Evolutionary conservation across 2,329 filamentous ascomycete species (phyloP).

Genomic region (Diplodia sapinea): DNA sequence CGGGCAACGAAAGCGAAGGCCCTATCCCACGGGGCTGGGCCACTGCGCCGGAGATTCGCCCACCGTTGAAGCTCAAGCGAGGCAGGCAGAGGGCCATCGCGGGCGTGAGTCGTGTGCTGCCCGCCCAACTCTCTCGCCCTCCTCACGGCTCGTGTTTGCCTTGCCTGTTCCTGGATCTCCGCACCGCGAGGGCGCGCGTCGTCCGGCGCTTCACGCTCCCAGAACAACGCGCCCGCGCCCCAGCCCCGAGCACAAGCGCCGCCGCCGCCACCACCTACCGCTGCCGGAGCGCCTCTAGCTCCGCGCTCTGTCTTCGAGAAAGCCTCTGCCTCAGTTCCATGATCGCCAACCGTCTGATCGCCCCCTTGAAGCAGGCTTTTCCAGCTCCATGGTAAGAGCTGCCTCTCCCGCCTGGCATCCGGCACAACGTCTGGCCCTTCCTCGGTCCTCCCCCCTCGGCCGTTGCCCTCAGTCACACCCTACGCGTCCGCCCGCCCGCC

Average conservation of each 20-base stretch:
- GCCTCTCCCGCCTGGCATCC: slow-evolving; percentile 29
- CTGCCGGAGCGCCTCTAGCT: slow-evolving; percentile 27
- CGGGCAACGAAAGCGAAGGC: slow-evolving; percentile 22
- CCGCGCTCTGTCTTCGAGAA: slow-evolving; percentile 25
- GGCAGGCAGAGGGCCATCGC: slow-evolving; percentile 14
- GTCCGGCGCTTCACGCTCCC: slow-evolving; percentile 28
- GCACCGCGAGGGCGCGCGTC: slow-evolving; percentile 21
- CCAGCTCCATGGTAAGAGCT: slow-evolving; percentile 32
- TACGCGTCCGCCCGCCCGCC: slow-evolving; percentile 25
- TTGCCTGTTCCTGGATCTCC: slow-evolving; percentile 29
- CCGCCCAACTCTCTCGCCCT: slow-evolving; percentile 23
- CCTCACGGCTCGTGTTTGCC: slow-evolving; percentile 19
- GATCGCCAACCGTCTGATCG: slow-evolving; percentile 31
- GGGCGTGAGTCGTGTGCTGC: slow-evolving; percentile 25
- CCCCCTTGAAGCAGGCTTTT: slow-evolving; percentile 31
- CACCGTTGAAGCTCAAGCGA: slow-evolving; percentile 25
- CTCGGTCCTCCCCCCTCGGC: slow-evolving; percentile 31
- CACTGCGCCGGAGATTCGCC: slow-evolving; percentile 16
- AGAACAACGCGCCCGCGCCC: slow-evolving; percentile 2
- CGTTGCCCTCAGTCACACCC: slow-evolving; percentile 22
- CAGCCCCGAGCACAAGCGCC: slow-evolving; percentile 4
- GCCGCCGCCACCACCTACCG: slow-evolving; percentile 22
- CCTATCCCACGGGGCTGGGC: not conserved
- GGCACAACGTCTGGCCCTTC: slow-evolving; percentile 31
- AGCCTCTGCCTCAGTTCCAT: slow-evolving; percentile 29